Base-by-base conservation (phyloP, 140 eudicot genomes). In the Ambrosia hybrid region DNA sequence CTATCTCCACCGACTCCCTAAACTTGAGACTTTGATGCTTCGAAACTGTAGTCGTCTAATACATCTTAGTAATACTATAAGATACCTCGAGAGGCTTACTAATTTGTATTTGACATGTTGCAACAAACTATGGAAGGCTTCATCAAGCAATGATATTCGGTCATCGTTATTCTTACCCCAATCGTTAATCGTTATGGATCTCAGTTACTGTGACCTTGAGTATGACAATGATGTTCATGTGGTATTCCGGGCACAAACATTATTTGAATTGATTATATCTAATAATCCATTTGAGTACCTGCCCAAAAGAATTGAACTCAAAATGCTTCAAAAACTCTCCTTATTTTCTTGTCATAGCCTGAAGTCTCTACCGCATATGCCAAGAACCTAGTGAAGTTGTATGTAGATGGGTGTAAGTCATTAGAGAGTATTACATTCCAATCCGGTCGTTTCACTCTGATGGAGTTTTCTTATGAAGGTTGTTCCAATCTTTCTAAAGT, bases 1-100 rank as follows among this genome's bases (percentile, higher is more conserved):
- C 67, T 11, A 17, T 43, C 21, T 72, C 3, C 11, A 7, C 59
- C 59, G 14, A 33, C 59, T 72, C 30, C 69, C 76, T 21, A 59
- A 72, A 21, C 68, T 72, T 43, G 41, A 71, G 13, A 21, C 6
- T 39, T 17, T 71, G 67, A 6, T 0, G 5, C 57, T 71, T 0
- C 11, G 56, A 41, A 6, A 7, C 21, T 71, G 75, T 16, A 10
- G 6, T 7, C 41, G 26, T 14, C 17, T 70, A 57, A 41, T 9
- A 15, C 30, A 72, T 59, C 37, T 72, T 45, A 43, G 68, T 59
- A 30, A n/a, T 26, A 12, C 68, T 15, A 59, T 58, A 12, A 6
- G 58, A 13, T 34, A 13, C 48, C 76, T 72, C 26, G 11, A 72
- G 58, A 45, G 10, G 21, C 43, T 72, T 30, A 7, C 34, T 59